phyloP scores from a whole-genome alignment of 2,329 filamentous ascomycete genomes.

The Apiospora hydei region DNA sequence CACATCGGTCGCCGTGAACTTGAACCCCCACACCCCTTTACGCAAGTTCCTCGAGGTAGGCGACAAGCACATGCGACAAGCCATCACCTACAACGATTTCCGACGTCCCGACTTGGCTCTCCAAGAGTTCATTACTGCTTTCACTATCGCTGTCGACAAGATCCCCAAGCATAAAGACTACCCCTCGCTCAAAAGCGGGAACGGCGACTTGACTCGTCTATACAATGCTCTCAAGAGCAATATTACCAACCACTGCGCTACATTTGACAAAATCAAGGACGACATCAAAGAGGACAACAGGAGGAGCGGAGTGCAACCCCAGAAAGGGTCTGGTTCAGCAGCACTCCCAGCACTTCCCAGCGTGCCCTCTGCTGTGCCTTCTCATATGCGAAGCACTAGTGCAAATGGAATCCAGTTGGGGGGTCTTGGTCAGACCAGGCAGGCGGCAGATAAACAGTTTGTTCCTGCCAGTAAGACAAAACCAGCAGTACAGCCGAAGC shows the following conservation, averaged over 20 bases:
- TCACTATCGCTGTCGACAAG: slow-evolving; percentile 76
- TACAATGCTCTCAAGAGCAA: slow-evolving; percentile 60
- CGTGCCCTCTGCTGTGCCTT: slow-evolving; percentile 31
- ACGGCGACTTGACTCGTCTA: slow-evolving; percentile 53
- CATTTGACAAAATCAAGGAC: slow-evolving; percentile 65
- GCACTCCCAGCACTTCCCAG: slow-evolving; percentile 29
- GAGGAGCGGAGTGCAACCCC: slow-evolving; percentile 60
- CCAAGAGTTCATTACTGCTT: slow-evolving; percentile 83
- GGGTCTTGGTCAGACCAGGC: slow-evolving; percentile 1
- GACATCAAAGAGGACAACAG: slow-evolving; percentile 70
- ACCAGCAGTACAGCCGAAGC: slow-evolving; percentile 69
- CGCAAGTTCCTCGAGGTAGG: slow-evolving; percentile 61
- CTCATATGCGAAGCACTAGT: slow-evolving; percentile 22
- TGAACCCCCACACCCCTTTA: slow-evolving; percentile 58
- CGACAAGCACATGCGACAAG: slow-evolving; percentile 62
- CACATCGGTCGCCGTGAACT: slow-evolving; percentile 52
- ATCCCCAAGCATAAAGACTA: slow-evolving; percentile 82
- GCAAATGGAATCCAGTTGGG: not conserved
- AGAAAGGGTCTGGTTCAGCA: slow-evolving; percentile 41
- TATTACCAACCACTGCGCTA: slow-evolving; percentile 54
- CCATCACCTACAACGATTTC: slow-evolving; percentile 69
- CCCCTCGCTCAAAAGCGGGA: slow-evolving; percentile 65
- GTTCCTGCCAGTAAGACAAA: slow-evolving; percentile 44
- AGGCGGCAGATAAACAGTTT: not conserved
- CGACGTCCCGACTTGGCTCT: slow-evolving; percentile 77